Evolutionary conservation across 1,139 yeast genomes (phyloP).

Genomic region (Saccharomyces pastorianus): DNA sequence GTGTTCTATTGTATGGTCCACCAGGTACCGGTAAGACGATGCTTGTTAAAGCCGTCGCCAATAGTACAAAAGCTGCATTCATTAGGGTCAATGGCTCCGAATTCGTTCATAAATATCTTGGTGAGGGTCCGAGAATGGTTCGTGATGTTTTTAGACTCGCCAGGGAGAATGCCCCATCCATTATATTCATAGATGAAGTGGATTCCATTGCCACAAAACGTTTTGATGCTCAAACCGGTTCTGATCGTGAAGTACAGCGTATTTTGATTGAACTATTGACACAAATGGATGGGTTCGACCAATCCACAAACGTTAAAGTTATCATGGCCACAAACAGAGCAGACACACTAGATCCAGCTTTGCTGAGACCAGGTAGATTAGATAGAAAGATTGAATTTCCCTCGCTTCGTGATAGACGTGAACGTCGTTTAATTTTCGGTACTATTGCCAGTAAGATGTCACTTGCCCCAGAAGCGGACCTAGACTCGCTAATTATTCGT

Average conservation of each 20-base stretch:
- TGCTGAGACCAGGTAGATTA: constrained; percentile 95
- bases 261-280: constrained; percentile 89
- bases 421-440: constrained; percentile 89
- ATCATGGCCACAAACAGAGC: constrained; percentile 99
- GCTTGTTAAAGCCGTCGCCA: constrained; percentile 98
- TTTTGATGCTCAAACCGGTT: constrained; percentile 98
- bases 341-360: constrained; percentile 96
- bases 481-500: constrained; percentile 88
- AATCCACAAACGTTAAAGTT: constrained; percentile 88
- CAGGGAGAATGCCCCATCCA: constrained; percentile 93
- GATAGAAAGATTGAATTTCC: constrained; percentile 98
- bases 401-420: constrained; percentile 89
- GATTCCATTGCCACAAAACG: constrained; percentile 99
- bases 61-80: constrained; percentile 89
- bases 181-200: constrained; percentile 94
- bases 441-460: constrained; percentile 98
- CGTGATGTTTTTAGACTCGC: constrained; percentile 96
- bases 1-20: constrained; percentile 93
- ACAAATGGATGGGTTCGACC: constrained; percentile 99
- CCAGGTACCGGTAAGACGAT: constrained; percentile 99
- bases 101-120: constrained; percentile 94
- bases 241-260: constrained; percentile 98
- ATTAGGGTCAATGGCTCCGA: constrained; percentile 97
- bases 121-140: constrained; percentile 99
- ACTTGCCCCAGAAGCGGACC: constrained; percentile 92